Evolutionary conservation across 1,284 basidiomycete genomes (phyloP).

Genomic region (Ceraceosorus guamensis): DNA sequence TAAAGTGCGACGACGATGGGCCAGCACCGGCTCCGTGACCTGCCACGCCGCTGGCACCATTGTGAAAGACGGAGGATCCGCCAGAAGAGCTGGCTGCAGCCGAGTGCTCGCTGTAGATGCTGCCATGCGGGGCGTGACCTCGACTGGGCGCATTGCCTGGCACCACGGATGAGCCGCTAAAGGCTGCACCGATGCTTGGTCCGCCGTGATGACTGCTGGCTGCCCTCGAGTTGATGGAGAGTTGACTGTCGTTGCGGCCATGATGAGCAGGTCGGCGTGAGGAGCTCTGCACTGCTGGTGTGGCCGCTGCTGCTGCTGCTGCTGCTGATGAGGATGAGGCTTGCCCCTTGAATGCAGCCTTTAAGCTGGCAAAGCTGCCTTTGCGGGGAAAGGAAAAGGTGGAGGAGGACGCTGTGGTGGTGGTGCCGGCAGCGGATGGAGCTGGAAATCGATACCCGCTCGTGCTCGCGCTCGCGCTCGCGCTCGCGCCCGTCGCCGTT

Average conservation of each 20-base stretch:
- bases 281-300: neutral
- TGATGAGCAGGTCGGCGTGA: neutral
- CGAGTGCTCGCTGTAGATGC: conserved; percentile 23
- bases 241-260: neutral
- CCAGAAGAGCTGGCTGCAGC: conserved; percentile 19
- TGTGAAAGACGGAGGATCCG: conserved; percentile 12
- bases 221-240: neutral
- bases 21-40: no score
- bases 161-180: neutral
- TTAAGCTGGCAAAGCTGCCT: conserved; percentile 12
- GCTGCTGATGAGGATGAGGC: neutral
- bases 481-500: neutral
- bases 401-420: neutral
- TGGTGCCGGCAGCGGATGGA: neutral
- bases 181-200: neutral
- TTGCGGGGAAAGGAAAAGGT: conserved; percentile 9
- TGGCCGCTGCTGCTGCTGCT: neutral
- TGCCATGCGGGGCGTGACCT: conserved; percentile 14
- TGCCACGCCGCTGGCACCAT: neutral
- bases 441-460: neutral
- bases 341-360: conserved; percentile 10
- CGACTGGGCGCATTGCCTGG: no score
- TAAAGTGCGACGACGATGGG: no score
- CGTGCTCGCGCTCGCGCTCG: neutral
- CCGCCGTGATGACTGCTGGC: neutral